Conservation (phyloP, 352 stramenopile species). For the Phytopythium oedochilum region DNA sequence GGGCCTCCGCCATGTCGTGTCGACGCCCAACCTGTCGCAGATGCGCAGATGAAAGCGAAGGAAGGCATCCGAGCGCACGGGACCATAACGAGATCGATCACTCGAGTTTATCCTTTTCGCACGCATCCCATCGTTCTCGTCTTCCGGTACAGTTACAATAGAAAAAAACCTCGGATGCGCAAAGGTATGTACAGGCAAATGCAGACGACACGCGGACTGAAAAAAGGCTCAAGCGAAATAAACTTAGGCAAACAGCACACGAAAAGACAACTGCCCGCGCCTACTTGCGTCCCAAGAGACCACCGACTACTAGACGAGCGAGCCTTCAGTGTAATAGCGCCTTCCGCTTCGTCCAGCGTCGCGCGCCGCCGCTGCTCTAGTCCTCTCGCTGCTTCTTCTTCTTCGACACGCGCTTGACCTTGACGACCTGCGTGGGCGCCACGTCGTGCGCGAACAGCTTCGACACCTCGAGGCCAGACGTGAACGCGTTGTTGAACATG, state of each 20-base stretch:
- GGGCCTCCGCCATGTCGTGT: constrained; percentile 59
- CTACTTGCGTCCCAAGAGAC: not conserved
- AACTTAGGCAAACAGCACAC: constrained; percentile 2
- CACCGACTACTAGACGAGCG: too few species aligned
- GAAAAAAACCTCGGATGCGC: too few species aligned
- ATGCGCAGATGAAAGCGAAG: constrained; percentile 15
- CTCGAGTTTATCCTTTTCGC: not conserved
- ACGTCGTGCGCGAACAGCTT: constrained; percentile 88
- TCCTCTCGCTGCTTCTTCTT: constrained; percentile 89
- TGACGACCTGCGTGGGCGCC: constrained; percentile 71
- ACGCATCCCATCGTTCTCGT: too few species aligned
- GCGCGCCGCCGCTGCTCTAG: constrained; percentile 11
- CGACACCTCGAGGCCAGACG: constrained; percentile 81
- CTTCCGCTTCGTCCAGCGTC: too few species aligned
- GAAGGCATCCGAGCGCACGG: too few species aligned
- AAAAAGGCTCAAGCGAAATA: not conserved
- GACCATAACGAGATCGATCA: too few species aligned
- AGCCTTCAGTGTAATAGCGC: too few species aligned
- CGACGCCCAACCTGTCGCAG: constrained; percentile 45
- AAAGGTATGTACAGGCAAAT: too few species aligned
- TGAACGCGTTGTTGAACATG: constrained; percentile 91
- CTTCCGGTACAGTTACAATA: too few species aligned
- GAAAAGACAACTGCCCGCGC: not conserved
- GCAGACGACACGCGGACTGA: too few species aligned
- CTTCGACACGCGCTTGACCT: constrained; percentile 85